phyloP scores from a whole-genome alignment of 108 stramenopile species.

The Cyclotella kingstonii region DNA sequence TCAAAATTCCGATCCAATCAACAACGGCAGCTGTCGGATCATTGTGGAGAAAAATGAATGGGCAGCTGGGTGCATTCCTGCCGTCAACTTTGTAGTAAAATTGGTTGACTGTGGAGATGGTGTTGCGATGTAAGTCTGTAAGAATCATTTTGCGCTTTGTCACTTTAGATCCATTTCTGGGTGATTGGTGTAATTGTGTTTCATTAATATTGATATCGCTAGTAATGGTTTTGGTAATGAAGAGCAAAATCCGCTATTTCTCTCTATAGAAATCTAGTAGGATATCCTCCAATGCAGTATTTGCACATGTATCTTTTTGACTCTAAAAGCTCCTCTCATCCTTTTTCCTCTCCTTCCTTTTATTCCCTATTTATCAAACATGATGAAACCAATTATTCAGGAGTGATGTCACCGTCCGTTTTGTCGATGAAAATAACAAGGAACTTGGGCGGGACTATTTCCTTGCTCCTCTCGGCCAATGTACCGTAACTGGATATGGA shows the following conservation, averaged over 20 bases:
- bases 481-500: slow-evolving; percentile 45
- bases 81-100: slow-evolving; percentile 42
- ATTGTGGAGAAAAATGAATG: slow-evolving; percentile 41
- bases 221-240: not conserved
- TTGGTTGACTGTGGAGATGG: slow-evolving; percentile 47
- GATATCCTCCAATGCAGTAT: too few species aligned
- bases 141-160: not conserved
- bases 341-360: not conserved
- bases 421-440: slow-evolving; percentile 45
- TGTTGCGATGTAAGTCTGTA: slow-evolving; percentile 29
- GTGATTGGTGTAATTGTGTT: too few species aligned
- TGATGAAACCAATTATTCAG: too few species aligned
- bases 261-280: too few species aligned
- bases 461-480: slow-evolving; percentile 34
- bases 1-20: not conserved
- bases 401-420: slow-evolving; percentile 43
- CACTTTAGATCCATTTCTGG: too few species aligned
- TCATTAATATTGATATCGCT: too few species aligned
- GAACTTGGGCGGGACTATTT: slow-evolving; percentile 48
- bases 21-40: slow-evolving; percentile 23
- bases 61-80: slow-evolving; percentile 43
- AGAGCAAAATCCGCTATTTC: too few species aligned
- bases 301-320: not conserved
- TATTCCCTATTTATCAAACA: too few species aligned
- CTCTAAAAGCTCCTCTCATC: not conserved